A percentile compares a stretch with the other conserved stretches of the same genome.
Evolutionary conservation across 2,329 filamentous ascomycete species (phyloP).

Genomic region (Nigrospora osmanthi): DNA sequence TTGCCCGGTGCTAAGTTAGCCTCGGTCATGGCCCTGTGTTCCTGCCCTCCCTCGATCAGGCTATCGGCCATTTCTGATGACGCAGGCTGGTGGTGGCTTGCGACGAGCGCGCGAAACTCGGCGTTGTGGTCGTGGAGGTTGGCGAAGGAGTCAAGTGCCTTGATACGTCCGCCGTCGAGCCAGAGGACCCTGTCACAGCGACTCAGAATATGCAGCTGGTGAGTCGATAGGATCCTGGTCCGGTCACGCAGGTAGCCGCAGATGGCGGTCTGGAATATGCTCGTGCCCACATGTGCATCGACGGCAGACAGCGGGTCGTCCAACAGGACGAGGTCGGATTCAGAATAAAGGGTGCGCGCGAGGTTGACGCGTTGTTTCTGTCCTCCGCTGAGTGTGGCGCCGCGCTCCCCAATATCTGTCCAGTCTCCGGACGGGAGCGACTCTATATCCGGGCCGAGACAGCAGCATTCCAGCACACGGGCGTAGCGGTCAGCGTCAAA

Average conservation of each 20-base stretch:
- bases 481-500: slow-evolving; percentile 69
- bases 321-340: slow-evolving; percentile 21
- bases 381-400: slow-evolving; percentile 60
- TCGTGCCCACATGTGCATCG: slow-evolving; percentile 49
- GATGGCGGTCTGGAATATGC: slow-evolving; percentile 86
- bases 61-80: slow-evolving; percentile 25
- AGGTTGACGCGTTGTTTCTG: slow-evolving; percentile 61
- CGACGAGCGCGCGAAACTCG: slow-evolving; percentile 46
- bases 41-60: slow-evolving; percentile 33
- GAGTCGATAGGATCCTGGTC: slow-evolving; percentile 77
- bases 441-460: slow-evolving; percentile 72
- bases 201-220: slow-evolving; percentile 60
- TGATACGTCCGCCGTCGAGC: slow-evolving; percentile 55
- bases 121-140: slow-evolving; percentile 53
- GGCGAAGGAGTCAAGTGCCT: slow-evolving; percentile 56
- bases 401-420: slow-evolving; percentile 69
- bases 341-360: slow-evolving; percentile 39
- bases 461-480: slow-evolving; percentile 71
- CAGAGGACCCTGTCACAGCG: slow-evolving; percentile 60
- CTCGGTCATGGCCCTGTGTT: background rate
- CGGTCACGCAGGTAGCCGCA: slow-evolving; percentile 70
- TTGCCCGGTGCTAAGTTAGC: background rate
- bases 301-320: slow-evolving; percentile 25
- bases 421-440: slow-evolving; percentile 77
- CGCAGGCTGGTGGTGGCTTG: slow-evolving; percentile 21